Base-by-base conservation (phyloP, 2,329 filamentous ascomycete species). In the Stylonectria norvegica region DNA sequence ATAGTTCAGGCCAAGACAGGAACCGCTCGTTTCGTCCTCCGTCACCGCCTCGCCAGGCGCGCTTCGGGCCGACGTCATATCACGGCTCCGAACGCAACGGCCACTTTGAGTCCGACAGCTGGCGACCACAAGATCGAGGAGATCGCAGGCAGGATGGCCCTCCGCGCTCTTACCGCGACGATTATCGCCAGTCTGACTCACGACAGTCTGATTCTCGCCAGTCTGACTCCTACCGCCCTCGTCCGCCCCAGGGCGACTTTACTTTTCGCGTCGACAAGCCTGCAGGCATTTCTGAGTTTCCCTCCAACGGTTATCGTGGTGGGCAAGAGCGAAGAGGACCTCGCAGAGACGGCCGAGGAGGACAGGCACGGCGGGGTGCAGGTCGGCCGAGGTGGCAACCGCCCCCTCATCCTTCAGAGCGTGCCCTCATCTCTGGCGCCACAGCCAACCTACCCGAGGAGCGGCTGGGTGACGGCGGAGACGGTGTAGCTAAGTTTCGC, bases 201-300 rank as follows among this genome's bases (percentile, higher is more conserved):
- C 61, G 64, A 18, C 55, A 57, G 4, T 56, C 60, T 10, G 49
- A 52, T 20, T 52, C 59, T 11, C 68, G 67, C 2, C 67, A 66
- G 34, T n/a, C n/a, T n/a, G 58, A 62, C 36, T 62, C 57, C 6
- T 62, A 64, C 20, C 55, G 58, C 4, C 56, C 60, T 10, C 50
- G 52, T 20, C 53, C 59, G 11, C 68, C 67, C 2, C 67, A 66
- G 34, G 59, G 75, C 25, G 75, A 79, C 36, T 81, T 81, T 53
- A 75, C 72, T 1, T 81, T 81, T 43, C 72, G 73, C 5, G 61
- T 72, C 29, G 69, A 77, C 9, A 73, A 73, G 36, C 76, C 77
- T 4, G 49, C 68, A 1, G 75, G 75, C 4, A 62, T 79, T 12
- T 59, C 64, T 14, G 64, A 71, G 8, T 52, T 58, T 2, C 49